Percentiles rank a stretch among this genome's conserved stretches.
Evolutionary conservation across 495 filamentous ascomycete species (phyloP).

Genomic region (Staphylotrichum tortipilum): DNA sequence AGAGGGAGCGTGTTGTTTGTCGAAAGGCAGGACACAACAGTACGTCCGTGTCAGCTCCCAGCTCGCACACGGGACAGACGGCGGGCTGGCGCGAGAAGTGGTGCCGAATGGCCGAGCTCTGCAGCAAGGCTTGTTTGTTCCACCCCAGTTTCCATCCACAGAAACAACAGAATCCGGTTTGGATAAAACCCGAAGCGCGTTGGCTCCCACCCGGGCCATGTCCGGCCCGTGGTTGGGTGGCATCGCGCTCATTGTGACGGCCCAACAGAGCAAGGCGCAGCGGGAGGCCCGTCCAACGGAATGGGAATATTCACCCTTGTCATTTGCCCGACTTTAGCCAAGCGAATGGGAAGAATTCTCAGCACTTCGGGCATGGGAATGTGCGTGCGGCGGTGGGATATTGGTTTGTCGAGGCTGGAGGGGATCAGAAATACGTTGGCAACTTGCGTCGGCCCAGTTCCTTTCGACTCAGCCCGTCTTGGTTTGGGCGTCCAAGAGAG

Average conservation of each 20-base stretch:
- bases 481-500: no score
- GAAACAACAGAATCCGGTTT: not conserved
- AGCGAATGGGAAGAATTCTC: not conserved
- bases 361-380: not conserved
- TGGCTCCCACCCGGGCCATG: not conserved
- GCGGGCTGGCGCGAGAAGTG: no score
- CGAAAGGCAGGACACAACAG: no score
- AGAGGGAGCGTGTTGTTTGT: no score
- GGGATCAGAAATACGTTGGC: no score
- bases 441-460: no score
- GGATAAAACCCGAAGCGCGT: not conserved
- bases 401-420: not conserved
- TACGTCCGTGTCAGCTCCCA: no score
- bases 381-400: not conserved
- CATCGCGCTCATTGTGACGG: not conserved
- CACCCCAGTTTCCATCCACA: not conserved
- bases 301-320: not conserved
- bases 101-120: no score
- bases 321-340: conserved; percentile 1
- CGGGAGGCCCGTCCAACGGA: not conserved
- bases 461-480: no score
- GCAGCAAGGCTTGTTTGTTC: no score
- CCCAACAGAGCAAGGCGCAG: not conserved
- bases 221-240: not conserved
- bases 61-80: no score